phyloP scores from a whole-genome alignment of 257 asterid genomes.

The Parsonsia alboflavescens region DNA sequence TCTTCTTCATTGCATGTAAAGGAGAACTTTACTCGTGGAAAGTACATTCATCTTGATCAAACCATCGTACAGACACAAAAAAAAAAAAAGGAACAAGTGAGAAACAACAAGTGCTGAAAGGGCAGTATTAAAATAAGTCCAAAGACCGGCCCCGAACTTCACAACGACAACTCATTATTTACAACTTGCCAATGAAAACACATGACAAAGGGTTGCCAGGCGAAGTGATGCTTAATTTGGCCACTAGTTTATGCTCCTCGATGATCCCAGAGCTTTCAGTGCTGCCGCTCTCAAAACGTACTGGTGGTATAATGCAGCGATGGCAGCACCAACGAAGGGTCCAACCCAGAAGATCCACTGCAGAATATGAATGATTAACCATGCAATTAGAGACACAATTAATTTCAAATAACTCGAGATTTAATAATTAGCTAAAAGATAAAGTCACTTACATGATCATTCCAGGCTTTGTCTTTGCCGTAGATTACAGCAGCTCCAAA shows the following conservation, averaged over 20 bases:
- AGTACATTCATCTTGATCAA: no score
- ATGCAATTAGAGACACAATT: no score
- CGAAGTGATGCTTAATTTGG: neutral
- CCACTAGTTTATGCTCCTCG: conserved; percentile 39
- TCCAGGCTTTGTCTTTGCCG: conserved; percentile 56
- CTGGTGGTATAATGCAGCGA: conserved; percentile 74
- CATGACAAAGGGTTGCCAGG: neutral
- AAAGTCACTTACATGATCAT: conserved; percentile 46
- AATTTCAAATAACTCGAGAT: no score
- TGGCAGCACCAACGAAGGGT: conserved; percentile 74
- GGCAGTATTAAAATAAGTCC: neutral
- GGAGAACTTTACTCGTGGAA: no score
- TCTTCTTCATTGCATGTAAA: no score
- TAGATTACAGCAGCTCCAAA: conserved; percentile 70
- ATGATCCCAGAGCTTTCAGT: conserved; percentile 68
- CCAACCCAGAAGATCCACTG: conserved; percentile 96
- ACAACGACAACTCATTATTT: neutral
- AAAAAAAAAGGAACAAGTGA: neutral
- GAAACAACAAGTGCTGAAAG: neutral
- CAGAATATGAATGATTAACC: neutral
- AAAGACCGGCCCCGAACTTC: neutral
- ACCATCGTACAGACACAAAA: neutral
- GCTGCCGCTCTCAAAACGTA: conserved; percentile 69
- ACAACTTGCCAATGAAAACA: conserved; percentile 1
- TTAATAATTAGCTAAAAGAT: no score